Conservation (phyloP, 2,329 filamentous ascomycete genomes). For the Eurotiales sp. region DNA sequence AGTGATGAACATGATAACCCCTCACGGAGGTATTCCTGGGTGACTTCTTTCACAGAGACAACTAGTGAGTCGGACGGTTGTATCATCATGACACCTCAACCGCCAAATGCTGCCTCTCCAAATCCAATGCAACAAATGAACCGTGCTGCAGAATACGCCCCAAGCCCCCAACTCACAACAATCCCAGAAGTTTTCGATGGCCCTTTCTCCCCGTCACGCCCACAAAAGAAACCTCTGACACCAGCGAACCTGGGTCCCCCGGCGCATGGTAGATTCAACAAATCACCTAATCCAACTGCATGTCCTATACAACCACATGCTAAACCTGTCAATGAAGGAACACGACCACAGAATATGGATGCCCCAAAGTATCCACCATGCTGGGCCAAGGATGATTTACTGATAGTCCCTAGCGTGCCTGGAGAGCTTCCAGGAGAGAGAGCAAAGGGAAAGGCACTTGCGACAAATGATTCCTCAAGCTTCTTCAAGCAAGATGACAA, state of each 20-base stretch:
- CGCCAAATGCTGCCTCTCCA: neutral
- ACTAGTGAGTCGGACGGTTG: neutral
- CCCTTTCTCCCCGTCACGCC: neutral
- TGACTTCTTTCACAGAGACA: conserved; percentile 2
- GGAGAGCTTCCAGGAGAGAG: neutral
- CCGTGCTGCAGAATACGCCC: neutral
- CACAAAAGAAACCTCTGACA: neutral
- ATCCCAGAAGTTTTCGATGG: neutral
- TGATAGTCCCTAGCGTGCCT: conserved; percentile 14
- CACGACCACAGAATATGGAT: neutral
- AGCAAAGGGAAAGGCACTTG: neutral
- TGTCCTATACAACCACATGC: neutral
- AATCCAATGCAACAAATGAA: neutral
- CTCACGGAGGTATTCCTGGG: neutral
- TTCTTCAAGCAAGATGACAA: neutral
- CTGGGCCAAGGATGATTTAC: conserved; percentile 8
- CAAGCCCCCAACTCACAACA: conserved; percentile 2
- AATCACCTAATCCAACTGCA: neutral
- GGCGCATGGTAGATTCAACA: neutral
- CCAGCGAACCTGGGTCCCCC: neutral
- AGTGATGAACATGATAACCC: neutral
- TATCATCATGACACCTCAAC: neutral
- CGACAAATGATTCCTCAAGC: neutral
- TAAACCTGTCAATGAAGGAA: neutral
- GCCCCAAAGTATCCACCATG: conserved; percentile 11